Conservation (phyloP, 75 land plant species). For the Cunninghamia lanceolata region DNA sequence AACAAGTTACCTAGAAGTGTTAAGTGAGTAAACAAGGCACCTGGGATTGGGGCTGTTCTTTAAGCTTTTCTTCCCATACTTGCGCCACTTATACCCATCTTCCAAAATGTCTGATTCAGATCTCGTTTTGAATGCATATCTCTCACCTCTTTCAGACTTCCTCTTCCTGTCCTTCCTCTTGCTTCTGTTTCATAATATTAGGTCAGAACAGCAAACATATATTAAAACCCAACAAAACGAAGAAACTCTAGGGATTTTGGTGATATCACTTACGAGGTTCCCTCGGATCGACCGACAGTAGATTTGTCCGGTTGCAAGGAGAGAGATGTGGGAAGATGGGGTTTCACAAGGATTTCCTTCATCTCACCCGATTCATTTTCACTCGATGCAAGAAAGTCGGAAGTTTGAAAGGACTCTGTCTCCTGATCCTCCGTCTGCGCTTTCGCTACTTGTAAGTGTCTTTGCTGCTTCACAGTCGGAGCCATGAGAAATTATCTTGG, state of each 20-base stretch:
- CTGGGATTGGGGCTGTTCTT: slow-evolving; percentile 79
- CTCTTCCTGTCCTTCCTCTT: neutral
- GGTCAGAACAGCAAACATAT: neutral
- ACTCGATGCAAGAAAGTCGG: neutral
- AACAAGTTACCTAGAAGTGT: too few relatives aligned
- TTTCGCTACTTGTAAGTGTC: too few relatives aligned
- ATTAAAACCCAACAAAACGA: neutral
- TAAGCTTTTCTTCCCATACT: slow-evolving; percentile 65
- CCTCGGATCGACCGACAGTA: neutral
- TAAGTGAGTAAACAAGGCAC: slow-evolving; percentile 12
- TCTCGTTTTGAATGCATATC: slow-evolving; percentile 40
- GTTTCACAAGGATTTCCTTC: neutral
- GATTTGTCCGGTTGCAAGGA: neutral
- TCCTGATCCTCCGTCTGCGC: neutral
- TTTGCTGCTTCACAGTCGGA: too few relatives aligned
- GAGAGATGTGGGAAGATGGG: neutral
- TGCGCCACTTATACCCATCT: slow-evolving; percentile 46
- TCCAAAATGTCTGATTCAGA: slow-evolving; percentile 48
- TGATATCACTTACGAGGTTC: neutral
- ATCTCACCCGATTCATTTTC: neutral
- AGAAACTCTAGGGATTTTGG: too few relatives aligned
- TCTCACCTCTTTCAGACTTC: slow-evolving; percentile 8
- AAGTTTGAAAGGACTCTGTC: neutral
- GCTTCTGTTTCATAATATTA: neutral
- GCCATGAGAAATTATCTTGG: too few relatives aligned